phyloP scores from a whole-genome alignment of 148 eudicot genomes.

The Heliosperma pusillum region DNA sequence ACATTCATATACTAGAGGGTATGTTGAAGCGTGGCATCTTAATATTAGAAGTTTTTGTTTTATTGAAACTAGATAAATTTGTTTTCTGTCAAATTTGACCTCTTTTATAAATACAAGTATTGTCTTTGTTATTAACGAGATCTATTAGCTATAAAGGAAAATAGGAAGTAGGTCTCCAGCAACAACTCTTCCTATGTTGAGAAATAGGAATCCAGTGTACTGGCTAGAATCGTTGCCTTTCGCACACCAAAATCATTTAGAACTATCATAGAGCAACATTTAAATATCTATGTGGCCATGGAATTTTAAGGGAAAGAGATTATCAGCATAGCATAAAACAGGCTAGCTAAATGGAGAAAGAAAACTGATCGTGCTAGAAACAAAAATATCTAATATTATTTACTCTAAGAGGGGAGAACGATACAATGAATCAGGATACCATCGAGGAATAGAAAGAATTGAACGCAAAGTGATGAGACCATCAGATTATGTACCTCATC shows the following conservation, averaged over 20 bases:
- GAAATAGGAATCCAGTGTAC: neutral
- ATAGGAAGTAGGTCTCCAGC: neutral
- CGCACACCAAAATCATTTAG: neutral
- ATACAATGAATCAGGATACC: neutral
- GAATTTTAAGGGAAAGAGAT: neutral
- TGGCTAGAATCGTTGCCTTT: neutral
- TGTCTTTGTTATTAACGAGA: too few species aligned
- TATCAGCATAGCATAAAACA: neutral
- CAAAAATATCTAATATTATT: neutral
- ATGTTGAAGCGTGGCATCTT: too few species aligned
- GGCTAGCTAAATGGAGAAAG: neutral
- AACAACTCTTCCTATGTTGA: neutral
- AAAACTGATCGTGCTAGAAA: neutral
- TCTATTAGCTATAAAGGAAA: too few species aligned
- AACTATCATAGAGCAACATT: neutral
- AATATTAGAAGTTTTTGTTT: too few species aligned
- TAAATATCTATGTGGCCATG: neutral
- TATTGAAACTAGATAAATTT: too few species aligned
- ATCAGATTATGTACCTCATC: constrained; percentile 55
- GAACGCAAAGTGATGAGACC: neutral
- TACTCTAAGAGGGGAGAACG: neutral
- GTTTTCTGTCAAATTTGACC: too few species aligned
- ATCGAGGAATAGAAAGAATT: neutral
- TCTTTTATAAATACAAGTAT: neutral
- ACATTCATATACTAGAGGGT: too few species aligned